These are phyloP conservation scores for Paratinospora sagittata DNA, from an alignment of 164 flowering plant species.

Conservation along the genomic window DNA sequence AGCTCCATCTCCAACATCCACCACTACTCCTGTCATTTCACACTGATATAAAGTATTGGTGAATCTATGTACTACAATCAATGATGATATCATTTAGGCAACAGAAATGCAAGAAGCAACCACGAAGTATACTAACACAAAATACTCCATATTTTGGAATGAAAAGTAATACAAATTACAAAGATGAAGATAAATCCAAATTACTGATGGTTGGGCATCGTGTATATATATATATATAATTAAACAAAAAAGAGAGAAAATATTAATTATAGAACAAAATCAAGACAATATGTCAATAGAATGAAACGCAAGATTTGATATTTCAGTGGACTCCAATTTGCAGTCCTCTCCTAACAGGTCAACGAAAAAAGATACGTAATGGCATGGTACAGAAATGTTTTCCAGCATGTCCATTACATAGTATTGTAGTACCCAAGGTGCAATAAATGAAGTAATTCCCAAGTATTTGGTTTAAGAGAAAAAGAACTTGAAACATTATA, in stretches of 20 bases:
- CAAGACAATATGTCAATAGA: no score
- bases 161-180: no score
- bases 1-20: slow-evolving; percentile 96
- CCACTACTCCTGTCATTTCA: slow-evolving; percentile 99
- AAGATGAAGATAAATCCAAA: no score
- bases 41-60: slow-evolving; percentile 53
- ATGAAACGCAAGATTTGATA: neutral
- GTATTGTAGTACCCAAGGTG: neutral
- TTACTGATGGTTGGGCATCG: no score
- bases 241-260: no score
- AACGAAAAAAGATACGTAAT: neutral
- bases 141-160: no score
- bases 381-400: neutral
- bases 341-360: neutral
- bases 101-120: neutral
- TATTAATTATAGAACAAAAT: no score
- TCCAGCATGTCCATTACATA: neutral
- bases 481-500: neutral
- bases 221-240: no score
- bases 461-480: neutral
- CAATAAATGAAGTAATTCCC: neutral
- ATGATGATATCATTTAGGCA: neutral
- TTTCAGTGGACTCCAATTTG: neutral
- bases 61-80: slow-evolving; percentile 23
- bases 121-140: neutral